phyloP scores from a whole-genome alignment of 2,329 filamentous ascomycete genomes.

The Colletotrichum lupini region DNA sequence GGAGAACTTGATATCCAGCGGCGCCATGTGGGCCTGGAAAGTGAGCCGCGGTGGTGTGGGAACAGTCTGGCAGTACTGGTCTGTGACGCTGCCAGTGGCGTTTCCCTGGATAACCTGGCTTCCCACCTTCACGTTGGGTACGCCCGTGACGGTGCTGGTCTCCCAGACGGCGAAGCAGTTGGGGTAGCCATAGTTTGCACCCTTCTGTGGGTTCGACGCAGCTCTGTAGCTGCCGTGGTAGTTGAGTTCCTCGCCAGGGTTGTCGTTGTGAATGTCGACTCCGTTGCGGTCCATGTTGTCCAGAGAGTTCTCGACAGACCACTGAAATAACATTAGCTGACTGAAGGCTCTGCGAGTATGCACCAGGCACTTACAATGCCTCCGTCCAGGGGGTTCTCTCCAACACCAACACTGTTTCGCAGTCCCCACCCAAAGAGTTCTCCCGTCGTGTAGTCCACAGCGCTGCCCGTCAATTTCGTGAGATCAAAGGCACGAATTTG shows the following conservation, averaged over 20 bases:
- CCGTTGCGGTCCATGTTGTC: constrained; percentile 71
- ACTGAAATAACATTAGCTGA: constrained; percentile 40
- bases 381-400: constrained; percentile 65
- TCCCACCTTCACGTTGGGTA: constrained; percentile 55
- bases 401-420: constrained; percentile 77
- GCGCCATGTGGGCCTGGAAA: constrained; percentile 74
- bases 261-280: constrained; percentile 72
- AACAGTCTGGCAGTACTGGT: constrained; percentile 50
- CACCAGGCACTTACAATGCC: constrained; percentile 48
- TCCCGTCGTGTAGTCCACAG: constrained; percentile 62
- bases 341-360: background rate
- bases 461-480: constrained; percentile 40
- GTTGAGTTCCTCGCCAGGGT: constrained; percentile 81
- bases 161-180: constrained; percentile 72
- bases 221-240: constrained; percentile 70
- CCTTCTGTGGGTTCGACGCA: constrained; percentile 45
- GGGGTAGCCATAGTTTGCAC: constrained; percentile 42
- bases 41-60: constrained; percentile 64
- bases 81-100: constrained; percentile 39
- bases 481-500: constrained; percentile 72
- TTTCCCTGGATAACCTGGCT: constrained; percentile 59
- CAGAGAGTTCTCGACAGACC: constrained; percentile 76
- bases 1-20: constrained; percentile 78
- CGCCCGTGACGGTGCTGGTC: constrained; percentile 54
- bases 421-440: constrained; percentile 73